Evolutionary conservation across 805 yeast genomes (phyloP), one percentile per base, ranked within the genome.

Genomic region (Cyberlindnera saturnus): DNA sequence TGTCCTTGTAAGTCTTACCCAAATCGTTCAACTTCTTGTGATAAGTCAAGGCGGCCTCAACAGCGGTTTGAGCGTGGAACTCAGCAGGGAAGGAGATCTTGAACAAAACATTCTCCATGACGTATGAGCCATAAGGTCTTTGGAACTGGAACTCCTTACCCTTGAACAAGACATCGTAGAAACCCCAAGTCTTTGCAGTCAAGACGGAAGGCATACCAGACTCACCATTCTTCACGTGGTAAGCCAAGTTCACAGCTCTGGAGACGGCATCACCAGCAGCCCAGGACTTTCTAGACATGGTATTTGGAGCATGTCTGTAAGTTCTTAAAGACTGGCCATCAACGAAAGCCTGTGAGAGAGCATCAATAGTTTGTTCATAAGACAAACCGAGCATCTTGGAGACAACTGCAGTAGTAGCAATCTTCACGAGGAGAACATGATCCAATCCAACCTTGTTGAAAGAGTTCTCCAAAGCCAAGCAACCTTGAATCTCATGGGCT

Each of bases 31-130:
- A 60, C 40, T 58, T 51, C 32, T 53, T 48, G 53, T 73, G 65
- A 13, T 72, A 63, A 13, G 65, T 69, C 59, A 77, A 54, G 29
- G 82, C 75, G 18, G 79, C 79, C 55, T 77, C 83, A 31, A 69
- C 82, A 9, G 82, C 82, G 30, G 82, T 77, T 60, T 77, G 83
- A 9, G 82, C 81, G 56, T 77, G 83, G 60, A 77, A 78, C 57
- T 77, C 83, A 32, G 83, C 83, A 14, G 82, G 82, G 67, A 70
- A 77, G 1, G 81, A 76, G 51, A 78, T 77, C 62, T 77, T 77
- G 63, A 77, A 78, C 37, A 77, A 57, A 19, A 77, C 75, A 53
- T 77, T 77, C 59, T 77, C 82, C 83, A 77, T 78, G 14, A 77
- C 82, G 53, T 77, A 77, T 3, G 77, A 70, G 33, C 76, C 79